These are phyloP conservation scores for Botrytis tulipae DNA, from an alignment of 2,329 filamentous ascomycete genomes.

Conservation along the genomic window DNA sequence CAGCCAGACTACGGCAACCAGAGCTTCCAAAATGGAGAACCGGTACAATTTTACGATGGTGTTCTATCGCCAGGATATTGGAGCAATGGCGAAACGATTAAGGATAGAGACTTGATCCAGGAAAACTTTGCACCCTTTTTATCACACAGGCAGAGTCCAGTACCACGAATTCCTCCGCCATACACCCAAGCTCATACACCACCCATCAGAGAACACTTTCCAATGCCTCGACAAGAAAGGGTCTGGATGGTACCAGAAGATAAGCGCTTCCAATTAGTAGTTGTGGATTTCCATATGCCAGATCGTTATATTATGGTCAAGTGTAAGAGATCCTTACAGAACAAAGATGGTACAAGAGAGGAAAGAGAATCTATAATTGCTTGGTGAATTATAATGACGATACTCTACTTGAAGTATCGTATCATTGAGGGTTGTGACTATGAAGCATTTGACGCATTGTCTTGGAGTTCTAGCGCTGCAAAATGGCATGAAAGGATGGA, in stretches of 20 bases:
- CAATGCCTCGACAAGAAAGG: not conserved
- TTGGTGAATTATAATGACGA: slow-evolving; percentile 28
- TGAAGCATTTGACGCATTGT: not conserved
- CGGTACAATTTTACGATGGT: not conserved
- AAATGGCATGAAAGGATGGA: not conserved
- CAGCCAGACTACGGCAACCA: not conserved
- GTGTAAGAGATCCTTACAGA: slow-evolving; percentile 27
- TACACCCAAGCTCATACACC: not conserved
- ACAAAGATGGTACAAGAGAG: slow-evolving; percentile 30
- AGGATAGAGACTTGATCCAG: not conserved
- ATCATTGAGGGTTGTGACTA: not conserved
- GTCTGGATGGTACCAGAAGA: slow-evolving; percentile 32
- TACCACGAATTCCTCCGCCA: slow-evolving; percentile 4
- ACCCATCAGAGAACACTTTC: not conserved
- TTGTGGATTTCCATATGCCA: slow-evolving; percentile 33
- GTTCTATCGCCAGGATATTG: not conserved
- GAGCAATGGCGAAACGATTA: not conserved
- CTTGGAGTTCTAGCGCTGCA: not conserved
- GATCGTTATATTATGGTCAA: slow-evolving; percentile 34
- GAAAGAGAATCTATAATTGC: slow-evolving; percentile 33
- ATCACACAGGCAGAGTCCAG: slow-evolving; percentile 1
- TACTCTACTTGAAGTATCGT: not conserved
- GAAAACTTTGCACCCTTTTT: slow-evolving; percentile 3
- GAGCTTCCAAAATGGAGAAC: not conserved
- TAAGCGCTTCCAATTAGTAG: slow-evolving; percentile 32